Percentiles rank a stretch among this genome's conserved stretches.
Conservation (phyloP, 1,284 basidiomycete species). For the Sporisorium iseilematis-ciliati region DNA sequence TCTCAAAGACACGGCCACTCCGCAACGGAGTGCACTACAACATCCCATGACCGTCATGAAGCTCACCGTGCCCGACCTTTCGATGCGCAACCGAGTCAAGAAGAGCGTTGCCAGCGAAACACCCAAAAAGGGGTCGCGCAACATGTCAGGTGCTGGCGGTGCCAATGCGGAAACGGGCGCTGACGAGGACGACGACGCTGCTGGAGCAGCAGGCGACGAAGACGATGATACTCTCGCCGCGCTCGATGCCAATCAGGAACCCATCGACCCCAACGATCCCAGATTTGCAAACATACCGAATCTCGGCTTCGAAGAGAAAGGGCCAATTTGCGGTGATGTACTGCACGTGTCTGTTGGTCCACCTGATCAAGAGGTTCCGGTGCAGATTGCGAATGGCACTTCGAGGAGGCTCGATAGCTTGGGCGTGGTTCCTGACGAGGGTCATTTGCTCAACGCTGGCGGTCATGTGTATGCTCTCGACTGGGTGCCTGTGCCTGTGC, state of each 20-base stretch:
- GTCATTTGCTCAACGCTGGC: slow-evolving; percentile 47
- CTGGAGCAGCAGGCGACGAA: slow-evolving; percentile 10
- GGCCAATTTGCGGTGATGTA: slow-evolving; percentile 18
- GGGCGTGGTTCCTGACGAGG: slow-evolving; percentile 39
- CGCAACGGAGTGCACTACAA: slow-evolving; percentile 17
- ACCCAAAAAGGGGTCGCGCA: slow-evolving; percentile 2
- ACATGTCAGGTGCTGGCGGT: slow-evolving; percentile 3
- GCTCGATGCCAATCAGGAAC: slow-evolving; percentile 29
- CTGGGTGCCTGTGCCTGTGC: slow-evolving; percentile 49
- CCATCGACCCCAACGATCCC: slow-evolving; percentile 27
- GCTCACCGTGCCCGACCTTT: slow-evolving; percentile 25
- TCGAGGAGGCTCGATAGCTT: slow-evolving; percentile 24
- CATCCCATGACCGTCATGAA: slow-evolving; percentile 42
- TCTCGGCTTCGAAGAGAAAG: slow-evolving; percentile 38
- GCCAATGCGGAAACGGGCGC: slow-evolving; percentile 15
- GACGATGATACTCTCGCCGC: slow-evolving; percentile 19
- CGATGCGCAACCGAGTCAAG: slow-evolving; percentile 27
- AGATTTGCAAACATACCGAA: slow-evolving; percentile 36
- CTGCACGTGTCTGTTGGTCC: slow-evolving; percentile 34
- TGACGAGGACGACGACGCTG: slow-evolving; percentile 23
- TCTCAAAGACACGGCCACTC: slow-evolving; percentile 17
- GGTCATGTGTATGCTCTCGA: slow-evolving; percentile 55
- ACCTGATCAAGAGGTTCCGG: slow-evolving; percentile 20
- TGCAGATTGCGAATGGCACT: slow-evolving; percentile 22
- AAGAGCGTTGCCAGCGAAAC: slow-evolving; percentile 17